Conservation (phyloP, 139 green algal species). For the Micractinium conductrix region DNA sequence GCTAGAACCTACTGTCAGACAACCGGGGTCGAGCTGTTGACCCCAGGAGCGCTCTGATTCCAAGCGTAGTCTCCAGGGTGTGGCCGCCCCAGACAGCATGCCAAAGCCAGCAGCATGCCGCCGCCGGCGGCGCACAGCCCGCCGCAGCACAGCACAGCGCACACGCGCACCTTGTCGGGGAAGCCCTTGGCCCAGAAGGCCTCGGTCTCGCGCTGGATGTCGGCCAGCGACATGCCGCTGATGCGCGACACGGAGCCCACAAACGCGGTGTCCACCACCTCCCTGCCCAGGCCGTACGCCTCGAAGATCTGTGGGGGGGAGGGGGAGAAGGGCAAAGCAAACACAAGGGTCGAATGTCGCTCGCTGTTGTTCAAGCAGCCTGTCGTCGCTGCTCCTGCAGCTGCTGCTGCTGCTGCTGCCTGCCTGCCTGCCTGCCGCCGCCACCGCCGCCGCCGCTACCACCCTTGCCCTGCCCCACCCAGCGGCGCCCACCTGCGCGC, state of each 20-base stretch:
- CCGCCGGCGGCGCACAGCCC: background rate
- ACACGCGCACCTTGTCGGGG: conserved; percentile 72
- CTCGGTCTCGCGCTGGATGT: conserved; percentile 93
- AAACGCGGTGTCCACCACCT: conserved; percentile 90
- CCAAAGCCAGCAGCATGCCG: background rate
- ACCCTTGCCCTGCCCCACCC: background rate
- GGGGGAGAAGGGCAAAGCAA: background rate
- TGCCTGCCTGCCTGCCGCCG: background rate
- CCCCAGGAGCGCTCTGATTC: no score
- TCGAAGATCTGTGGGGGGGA: conserved; percentile 94
- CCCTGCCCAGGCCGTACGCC: conserved; percentile 94
- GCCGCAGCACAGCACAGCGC: no score
- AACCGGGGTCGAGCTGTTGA: no score
- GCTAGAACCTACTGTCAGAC: no score
- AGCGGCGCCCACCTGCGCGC: conserved; percentile 65
- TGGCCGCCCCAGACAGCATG: no score
- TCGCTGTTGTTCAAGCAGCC: no score
- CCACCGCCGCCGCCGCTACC: background rate
- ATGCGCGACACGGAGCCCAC: conserved; percentile 93
- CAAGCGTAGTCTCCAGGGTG: no score
- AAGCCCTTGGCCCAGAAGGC: conserved; percentile 93
- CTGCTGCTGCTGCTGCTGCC: background rate
- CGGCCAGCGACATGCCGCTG: conserved; percentile 92
- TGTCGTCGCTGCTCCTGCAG: no score
- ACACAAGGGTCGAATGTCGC: no score